phyloP scores from a whole-genome alignment of 1,284 basidiomycete species.

The Anthracocystis walkeri region DNA sequence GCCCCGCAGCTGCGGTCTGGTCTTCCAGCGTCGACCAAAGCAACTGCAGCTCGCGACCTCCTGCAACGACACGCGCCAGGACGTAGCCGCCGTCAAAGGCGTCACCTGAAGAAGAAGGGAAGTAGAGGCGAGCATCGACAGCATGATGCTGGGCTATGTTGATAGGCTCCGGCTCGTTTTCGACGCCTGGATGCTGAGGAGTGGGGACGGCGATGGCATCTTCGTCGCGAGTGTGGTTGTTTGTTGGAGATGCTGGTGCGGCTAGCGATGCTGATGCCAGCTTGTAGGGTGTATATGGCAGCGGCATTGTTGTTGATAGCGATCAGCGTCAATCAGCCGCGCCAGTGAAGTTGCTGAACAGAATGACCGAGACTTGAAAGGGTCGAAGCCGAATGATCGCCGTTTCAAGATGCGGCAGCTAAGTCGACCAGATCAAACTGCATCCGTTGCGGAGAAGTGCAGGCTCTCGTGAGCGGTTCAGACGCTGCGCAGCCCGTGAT shows the following conservation, averaged over 20 bases:
- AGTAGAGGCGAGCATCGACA: slow-evolving; percentile 42
- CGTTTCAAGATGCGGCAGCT: slow-evolving; percentile 1
- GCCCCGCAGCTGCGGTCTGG: slow-evolving; percentile 10
- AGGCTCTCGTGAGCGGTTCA: too few relatives aligned
- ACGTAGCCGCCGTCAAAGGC: slow-evolving; percentile 39
- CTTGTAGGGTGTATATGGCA: slow-evolving; percentile 50
- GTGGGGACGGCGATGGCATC: slow-evolving; percentile 42
- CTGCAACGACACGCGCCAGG: slow-evolving; percentile 50
- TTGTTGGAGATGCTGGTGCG: slow-evolving; percentile 18
- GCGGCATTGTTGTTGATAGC: slow-evolving; percentile 21
- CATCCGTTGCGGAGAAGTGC: neutral
- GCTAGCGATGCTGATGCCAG: slow-evolving; percentile 43
- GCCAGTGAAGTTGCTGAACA: neutral
- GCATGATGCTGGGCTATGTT: slow-evolving; percentile 40
- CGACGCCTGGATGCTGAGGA: slow-evolving; percentile 46
- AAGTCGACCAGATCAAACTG: neutral
- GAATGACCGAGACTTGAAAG: neutral
- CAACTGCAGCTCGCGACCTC: slow-evolving; percentile 52
- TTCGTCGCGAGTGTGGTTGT: slow-evolving; percentile 21
- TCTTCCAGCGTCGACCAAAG: slow-evolving; percentile 40
- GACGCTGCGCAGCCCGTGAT: too few relatives aligned
- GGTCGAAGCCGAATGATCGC: neutral
- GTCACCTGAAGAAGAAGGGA: slow-evolving; percentile 22
- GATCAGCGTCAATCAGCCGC: neutral
- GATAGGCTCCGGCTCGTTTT: slow-evolving; percentile 22